Conservation (phyloP, 208 protist genomes). For the Crithidia thermophila region DNA sequence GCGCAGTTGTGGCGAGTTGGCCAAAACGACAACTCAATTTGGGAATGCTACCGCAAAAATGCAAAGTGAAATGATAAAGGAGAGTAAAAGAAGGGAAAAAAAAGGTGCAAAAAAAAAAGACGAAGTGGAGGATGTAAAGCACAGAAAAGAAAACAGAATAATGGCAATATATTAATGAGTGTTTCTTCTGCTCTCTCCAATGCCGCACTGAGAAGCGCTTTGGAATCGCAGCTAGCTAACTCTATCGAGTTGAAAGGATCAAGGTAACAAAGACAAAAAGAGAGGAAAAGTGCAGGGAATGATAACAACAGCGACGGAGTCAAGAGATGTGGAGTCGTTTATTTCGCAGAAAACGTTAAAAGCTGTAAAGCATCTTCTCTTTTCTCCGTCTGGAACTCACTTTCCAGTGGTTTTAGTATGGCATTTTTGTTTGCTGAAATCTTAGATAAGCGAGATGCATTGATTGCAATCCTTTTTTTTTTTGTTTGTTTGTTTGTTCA, state of each 20-base stretch:
- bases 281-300: constrained; percentile 7
- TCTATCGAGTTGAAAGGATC: background rate
- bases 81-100: background rate
- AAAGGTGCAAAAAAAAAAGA: background rate
- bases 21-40: background rate
- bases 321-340: no score
- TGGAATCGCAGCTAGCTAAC: no score
- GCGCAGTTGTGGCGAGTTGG: background rate
- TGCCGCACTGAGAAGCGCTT: no score
- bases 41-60: background rate
- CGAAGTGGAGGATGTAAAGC: background rate
- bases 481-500: background rate
- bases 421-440: background rate
- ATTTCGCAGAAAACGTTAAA: no score
- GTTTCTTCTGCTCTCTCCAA: no score
- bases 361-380: no score
- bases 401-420: background rate
- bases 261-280: constrained; percentile 5
- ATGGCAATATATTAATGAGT: no score
- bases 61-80: background rate
- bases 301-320: background rate
- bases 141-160: background rate
- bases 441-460: background rate
- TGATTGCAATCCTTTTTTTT: background rate
- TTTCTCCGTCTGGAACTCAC: background rate